Base-by-base conservation (phyloP, 345 rosid genomes). In the Ceriops tagal region DNA sequence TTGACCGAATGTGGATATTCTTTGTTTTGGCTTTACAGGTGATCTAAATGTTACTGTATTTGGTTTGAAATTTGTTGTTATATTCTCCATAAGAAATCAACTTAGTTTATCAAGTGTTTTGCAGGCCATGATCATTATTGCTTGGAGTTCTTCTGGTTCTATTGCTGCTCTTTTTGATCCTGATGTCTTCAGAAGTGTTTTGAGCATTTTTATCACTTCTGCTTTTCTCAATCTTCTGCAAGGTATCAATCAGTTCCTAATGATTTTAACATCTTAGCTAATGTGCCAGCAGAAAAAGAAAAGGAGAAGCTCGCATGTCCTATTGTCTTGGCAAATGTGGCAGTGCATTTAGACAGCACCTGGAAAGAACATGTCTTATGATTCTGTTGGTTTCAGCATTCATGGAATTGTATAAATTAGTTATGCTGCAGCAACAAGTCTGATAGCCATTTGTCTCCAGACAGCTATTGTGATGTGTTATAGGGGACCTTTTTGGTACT, bases 1-100 rank as follows among this genome's bases (percentile, higher is more conserved):
- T 95, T 69, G 99, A 95, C 67, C 88, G 99, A 43, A 87, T 90
- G 99, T 95, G 99, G 99, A 90, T 95, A 80, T 95, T 95, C 83
- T 72, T 92, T 73, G 73, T 83, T 55, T 61, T 95, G 86, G 87
- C 96, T 76, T 87, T 92, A 10, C 99, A 95, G 92, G 99, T 95
- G 66, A 34, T 65, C 34, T 66, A 65, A 61, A 52, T 19, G 56
- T 72, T 72, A 63, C 43, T 43, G 3, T 19, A 51, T 58, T 52
- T 71, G 67, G 34, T 65, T 68, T 71, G 62, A 74, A 30, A 24
- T 6, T 43, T 13, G 1, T 43, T 11, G 15, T 46, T 8, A 19
- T 24, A 62, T 51, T 78, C 32, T 66, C 55, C 57, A n/a, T 13
- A 63, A 58, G 53, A 62, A 68, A 66, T 67, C 64, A 64, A 74